These are phyloP conservation scores for Dioscorea zingiberensis DNA, from an alignment of 106 monocot genomes.

Conservation along the genomic window DNA sequence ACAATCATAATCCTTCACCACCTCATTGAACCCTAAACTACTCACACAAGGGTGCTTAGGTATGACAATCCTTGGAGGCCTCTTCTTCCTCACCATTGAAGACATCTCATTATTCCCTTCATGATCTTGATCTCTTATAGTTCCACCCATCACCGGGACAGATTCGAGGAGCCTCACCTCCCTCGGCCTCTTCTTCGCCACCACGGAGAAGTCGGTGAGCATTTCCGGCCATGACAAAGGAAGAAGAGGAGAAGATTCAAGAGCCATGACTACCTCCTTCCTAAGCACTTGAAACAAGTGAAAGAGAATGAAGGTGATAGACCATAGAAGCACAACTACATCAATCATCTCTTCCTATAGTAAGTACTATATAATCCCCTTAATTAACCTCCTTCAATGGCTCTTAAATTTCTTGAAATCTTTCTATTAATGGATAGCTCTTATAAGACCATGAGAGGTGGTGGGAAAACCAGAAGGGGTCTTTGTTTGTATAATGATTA, in stretches of 20 bases:
- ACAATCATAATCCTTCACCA: not conserved
- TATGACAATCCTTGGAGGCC: constrained; percentile 23
- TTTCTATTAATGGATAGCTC: not conserved
- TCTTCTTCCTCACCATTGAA: constrained; percentile 2
- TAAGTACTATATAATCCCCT: too few species aligned
- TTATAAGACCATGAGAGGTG: not conserved
- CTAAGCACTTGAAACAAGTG: not conserved
- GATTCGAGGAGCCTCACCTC: not conserved
- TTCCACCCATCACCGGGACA: not conserved
- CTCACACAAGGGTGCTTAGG: constrained; percentile 9
- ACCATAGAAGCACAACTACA: not conserved
- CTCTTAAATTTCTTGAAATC: not conserved
- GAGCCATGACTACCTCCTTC: not conserved
- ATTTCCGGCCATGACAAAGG: constrained; percentile 6
- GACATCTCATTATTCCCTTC: not conserved
- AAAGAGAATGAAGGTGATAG: not conserved
- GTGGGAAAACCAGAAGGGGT: not conserved
- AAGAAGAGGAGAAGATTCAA: not conserved
- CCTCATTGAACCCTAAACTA: not conserved
- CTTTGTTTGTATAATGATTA: not conserved
- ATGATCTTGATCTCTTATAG: not conserved
- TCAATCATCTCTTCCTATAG: not conserved
- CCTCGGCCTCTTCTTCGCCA: not conserved
- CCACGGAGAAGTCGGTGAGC: not conserved
- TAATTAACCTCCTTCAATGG: too few species aligned